These are phyloP conservation scores for Elaeis guineensis DNA, from an alignment of 176 grass and related monocot species.

Conservation along the genomic window DNA sequence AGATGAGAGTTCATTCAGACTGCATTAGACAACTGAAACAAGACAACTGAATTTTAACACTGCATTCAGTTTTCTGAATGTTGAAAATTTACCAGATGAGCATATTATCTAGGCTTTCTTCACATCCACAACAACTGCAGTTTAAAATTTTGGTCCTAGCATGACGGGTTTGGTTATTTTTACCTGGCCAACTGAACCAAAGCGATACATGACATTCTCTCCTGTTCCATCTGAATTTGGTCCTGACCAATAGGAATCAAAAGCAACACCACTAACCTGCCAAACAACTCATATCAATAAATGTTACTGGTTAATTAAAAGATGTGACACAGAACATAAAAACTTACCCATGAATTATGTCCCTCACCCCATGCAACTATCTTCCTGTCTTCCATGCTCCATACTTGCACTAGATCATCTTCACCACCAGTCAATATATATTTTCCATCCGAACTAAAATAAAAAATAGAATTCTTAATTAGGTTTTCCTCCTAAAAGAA, in stretches of 20 bases:
- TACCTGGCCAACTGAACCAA: conserved; percentile 96
- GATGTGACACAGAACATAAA: neutral
- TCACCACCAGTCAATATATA: conserved; percentile 30
- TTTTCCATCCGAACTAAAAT: conserved; percentile 22
- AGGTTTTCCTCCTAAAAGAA: too few relatives aligned
- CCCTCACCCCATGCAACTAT: conserved; percentile 25
- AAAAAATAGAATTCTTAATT: neutral
- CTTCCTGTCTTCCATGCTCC: conserved; percentile 25
- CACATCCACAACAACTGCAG: too few relatives aligned
- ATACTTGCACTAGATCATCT: conserved; percentile 31
- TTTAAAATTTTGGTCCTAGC: too few relatives aligned
- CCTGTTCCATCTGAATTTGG: conserved; percentile 64
- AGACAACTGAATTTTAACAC: too few relatives aligned
- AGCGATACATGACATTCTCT: conserved; percentile 87
- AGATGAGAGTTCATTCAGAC: too few relatives aligned
- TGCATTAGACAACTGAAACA: too few relatives aligned
- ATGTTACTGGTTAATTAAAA: too few relatives aligned
- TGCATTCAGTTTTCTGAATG: too few relatives aligned
- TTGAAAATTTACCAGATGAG: too few relatives aligned
- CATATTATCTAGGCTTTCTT: too few relatives aligned
- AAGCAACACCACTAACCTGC: conserved; percentile 90
- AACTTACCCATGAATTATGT: conserved; percentile 24
- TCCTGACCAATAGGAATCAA: conserved; percentile 84
- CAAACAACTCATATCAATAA: conserved; percentile 7
- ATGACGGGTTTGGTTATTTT: neutral